Percentiles rank a stretch among this genome's conserved stretches.
Evolutionary conservation across 2,329 filamentous ascomycete species (phyloP).

Genomic region (Aureobasidium mangrovei): DNA sequence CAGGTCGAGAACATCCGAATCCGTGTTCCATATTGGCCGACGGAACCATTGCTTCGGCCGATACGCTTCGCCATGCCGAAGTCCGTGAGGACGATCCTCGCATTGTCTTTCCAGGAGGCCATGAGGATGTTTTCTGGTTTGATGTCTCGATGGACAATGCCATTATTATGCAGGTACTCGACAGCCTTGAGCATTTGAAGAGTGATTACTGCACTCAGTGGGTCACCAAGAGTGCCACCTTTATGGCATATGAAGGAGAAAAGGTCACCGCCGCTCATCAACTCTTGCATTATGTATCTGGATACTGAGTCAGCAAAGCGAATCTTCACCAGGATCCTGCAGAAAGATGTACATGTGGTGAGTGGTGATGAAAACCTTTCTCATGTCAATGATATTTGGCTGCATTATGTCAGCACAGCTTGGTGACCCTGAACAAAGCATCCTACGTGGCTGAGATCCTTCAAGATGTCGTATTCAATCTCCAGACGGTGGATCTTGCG

Average conservation of each 20-base stretch:
- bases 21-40: background rate
- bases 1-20: constrained; percentile 45
- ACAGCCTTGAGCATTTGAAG: constrained; percentile 49
- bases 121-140: constrained; percentile 56
- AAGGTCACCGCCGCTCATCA: constrained; percentile 52
- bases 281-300: constrained; percentile 53
- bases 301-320: background rate
- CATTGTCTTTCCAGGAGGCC: constrained; percentile 42
- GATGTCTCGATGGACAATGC: constrained; percentile 53
- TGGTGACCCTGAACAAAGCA: background rate
- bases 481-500: constrained; percentile 1
- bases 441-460: constrained; percentile 44
- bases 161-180: constrained; percentile 47
- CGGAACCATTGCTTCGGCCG: constrained; percentile 20
- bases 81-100: constrained; percentile 51
- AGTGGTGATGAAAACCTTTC: constrained; percentile 47
- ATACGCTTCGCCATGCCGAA: constrained; percentile 49
- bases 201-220: constrained; percentile 46
- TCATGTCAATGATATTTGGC: constrained; percentile 51
- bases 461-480: constrained; percentile 32
- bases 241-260: constrained; percentile 50
- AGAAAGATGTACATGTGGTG: constrained; percentile 39
- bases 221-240: constrained; percentile 38
- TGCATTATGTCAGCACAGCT: constrained; percentile 19
- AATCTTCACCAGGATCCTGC: background rate